Base-by-base conservation (phyloP, 768 basidiomycete species). In the Termitomyces sp. region DNA sequence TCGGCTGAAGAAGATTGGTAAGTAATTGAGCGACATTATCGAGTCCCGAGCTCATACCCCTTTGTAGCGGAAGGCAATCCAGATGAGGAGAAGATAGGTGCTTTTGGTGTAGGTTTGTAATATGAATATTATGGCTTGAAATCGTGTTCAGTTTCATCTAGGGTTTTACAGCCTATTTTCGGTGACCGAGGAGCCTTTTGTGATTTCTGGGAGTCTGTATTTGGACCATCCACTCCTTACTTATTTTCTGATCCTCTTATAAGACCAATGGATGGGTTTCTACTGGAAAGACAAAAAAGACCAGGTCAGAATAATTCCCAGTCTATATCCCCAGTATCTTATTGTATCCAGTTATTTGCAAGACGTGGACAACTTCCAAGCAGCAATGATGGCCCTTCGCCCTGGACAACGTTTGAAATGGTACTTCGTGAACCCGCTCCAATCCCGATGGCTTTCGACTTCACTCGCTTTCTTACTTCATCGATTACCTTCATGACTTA, bases 231-330 rank as follows among this genome's bases (percentile, higher is more conserved):
- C 69, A 13, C 64, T 53, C 64, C 58, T 54, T 36, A 9, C 57
- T 73, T 28, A 20, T 14, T 22, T 57, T 28, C 70, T 73, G 58
- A 69, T 54, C 12, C 32, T 59, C 42, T 70, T 50, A 60, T 68
- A 51, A 81, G 93, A 85, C 33, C 83, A 90, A 66, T 94, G 92
- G 85, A 96, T 96, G 94, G 88, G 86, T 0, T 98, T 97, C 69
- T 91, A 95, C 69, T 98, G 93, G 93, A 94, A 93, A 68, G 91
- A 90, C 65, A 89, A 88, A 64, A 92, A 90, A 65, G 92, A 94
- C 66, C 92, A 94, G 76, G 87, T 87, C 61, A 36, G 69, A 56
- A 7, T 20, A 38, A 26, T 22, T 40, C 8, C 33, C 6, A 13
- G 42, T 48, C 20, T 32, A 13, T n/a, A 33, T 51, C 51, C 64